phyloP scores from a whole-genome alignment of 495 filamentous ascomycete species.

The Thozetella sp. region DNA sequence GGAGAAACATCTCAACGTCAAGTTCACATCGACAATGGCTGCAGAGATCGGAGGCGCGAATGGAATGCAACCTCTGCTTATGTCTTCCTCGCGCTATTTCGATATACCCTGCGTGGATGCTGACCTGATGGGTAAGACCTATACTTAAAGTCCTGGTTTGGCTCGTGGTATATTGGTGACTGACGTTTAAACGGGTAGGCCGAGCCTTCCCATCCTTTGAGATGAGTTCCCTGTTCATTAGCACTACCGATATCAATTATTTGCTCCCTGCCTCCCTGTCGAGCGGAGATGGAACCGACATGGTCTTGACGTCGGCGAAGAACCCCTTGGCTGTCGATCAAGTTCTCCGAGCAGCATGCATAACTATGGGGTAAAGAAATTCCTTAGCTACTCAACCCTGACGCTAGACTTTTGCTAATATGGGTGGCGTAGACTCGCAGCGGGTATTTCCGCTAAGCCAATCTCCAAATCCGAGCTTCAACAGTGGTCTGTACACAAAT shows the following conservation, averaged over 20 bases:
- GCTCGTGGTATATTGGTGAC: slow-evolving; percentile 4
- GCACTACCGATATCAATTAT: slow-evolving; percentile 6
- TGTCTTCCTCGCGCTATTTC: slow-evolving; percentile 29
- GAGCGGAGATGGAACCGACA: slow-evolving; percentile 19
- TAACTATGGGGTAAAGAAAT: slow-evolving; percentile 33
- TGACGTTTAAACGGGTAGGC: slow-evolving; percentile 8
- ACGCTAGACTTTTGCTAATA: no score
- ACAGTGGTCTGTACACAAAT: slow-evolving; percentile 28
- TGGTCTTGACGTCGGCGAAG: neutral
- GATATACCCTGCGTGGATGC: slow-evolving; percentile 39
- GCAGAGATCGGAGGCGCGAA: slow-evolving; percentile 46
- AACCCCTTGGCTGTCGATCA: slow-evolving; percentile 9
- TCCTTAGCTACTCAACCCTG: slow-evolving; percentile 29
- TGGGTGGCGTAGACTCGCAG: neutral
- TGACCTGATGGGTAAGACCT: slow-evolving; percentile 44
- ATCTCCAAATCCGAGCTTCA: slow-evolving; percentile 14
- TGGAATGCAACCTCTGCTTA: slow-evolving; percentile 37
- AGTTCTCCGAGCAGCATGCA: slow-evolving; percentile 17
- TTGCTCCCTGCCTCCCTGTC: slow-evolving; percentile 26
- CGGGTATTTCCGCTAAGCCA: neutral
- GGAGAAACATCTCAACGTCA: slow-evolving; percentile 23
- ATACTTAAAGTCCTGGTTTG: slow-evolving; percentile 39
- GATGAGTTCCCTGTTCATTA: slow-evolving; percentile 8
- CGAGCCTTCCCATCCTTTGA: slow-evolving; percentile 27
- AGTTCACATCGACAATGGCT: slow-evolving; percentile 22